phyloP scores from a whole-genome alignment of 2,329 filamentous ascomycete species.

The Epichloe sylvatica region DNA sequence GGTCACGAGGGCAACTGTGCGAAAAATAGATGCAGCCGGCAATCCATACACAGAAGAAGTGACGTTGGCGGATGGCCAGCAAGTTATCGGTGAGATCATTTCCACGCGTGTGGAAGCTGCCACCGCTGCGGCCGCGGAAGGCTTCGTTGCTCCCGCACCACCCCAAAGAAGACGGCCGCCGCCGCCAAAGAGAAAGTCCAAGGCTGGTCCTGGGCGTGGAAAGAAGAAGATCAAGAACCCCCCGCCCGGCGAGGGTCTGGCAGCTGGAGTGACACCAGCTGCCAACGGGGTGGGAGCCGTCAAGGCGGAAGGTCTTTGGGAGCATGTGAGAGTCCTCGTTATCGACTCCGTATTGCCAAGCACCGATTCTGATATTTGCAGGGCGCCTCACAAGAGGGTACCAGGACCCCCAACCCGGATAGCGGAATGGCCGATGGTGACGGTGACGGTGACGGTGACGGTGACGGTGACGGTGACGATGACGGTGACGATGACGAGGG shows the following conservation, averaged over 20 bases:
- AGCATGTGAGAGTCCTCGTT: slow-evolving; percentile 21
- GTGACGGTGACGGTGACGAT: slow-evolving; percentile 17
- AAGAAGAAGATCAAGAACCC: slow-evolving; percentile 60
- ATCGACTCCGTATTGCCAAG: not conserved
- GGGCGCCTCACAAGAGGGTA: slow-evolving; percentile 30
- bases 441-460: slow-evolving; percentile 25
- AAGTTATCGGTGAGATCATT: slow-evolving; percentile 69
- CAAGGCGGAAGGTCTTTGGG: slow-evolving; percentile 24
- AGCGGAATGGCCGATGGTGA: slow-evolving; percentile 40
- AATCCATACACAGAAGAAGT: slow-evolving; percentile 77
- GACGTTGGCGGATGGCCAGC: slow-evolving; percentile 64
- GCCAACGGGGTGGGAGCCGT: slow-evolving; percentile 25
- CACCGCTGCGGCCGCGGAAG: slow-evolving; percentile 44
- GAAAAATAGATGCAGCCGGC: slow-evolving; percentile 62
- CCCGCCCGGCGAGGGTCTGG: slow-evolving; percentile 23
- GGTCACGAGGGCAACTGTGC: slow-evolving; percentile 66
- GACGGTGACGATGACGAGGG: slow-evolving; percentile 33
- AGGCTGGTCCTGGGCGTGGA: slow-evolving; percentile 60
- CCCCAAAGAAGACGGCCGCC: slow-evolving; percentile 49
- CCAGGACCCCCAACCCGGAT: slow-evolving; percentile 31
- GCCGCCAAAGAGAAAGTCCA: slow-evolving; percentile 68
- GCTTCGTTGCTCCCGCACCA: slow-evolving; percentile 27
- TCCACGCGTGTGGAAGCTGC: slow-evolving; percentile 41
- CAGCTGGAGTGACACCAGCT: slow-evolving; percentile 16
- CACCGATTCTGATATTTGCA: slow-evolving; percentile 8